phyloP scores from a whole-genome alignment of 2,329 filamentous ascomycete species.

The Claviceps maximensis region DNA sequence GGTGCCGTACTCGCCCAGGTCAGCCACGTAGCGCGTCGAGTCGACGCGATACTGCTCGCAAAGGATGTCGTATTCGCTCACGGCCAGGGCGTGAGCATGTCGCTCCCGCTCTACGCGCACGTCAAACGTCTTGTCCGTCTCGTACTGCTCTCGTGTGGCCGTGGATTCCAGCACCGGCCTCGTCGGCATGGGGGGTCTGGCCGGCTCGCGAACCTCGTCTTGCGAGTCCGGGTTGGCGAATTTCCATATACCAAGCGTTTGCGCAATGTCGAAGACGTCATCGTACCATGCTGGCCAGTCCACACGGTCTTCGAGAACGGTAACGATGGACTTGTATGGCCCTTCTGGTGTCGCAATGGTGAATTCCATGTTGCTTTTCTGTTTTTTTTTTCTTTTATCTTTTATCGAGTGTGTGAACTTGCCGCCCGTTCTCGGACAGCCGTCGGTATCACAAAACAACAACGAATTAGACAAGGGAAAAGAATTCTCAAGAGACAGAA shows the following conservation, averaged over 20 bases:
- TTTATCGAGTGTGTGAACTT: not conserved
- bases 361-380: constrained; percentile 1
- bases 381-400: no score
- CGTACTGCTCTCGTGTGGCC: not conserved
- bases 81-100: constrained; percentile 2
- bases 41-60: constrained; percentile 7
- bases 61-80: constrained; percentile 5
- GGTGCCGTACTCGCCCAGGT: constrained; percentile 1
- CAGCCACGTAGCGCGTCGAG: constrained; percentile 3
- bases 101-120: constrained; percentile 4
- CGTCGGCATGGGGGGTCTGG: constrained; percentile 1
- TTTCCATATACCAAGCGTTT: constrained; percentile 4
- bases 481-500: no score
- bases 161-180: not conserved
- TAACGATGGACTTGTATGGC: constrained; percentile 2
- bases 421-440: not conserved
- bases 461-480: no score
- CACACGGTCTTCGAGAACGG: constrained; percentile 2
- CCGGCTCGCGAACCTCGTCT: not conserved
- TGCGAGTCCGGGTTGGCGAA: constrained; percentile 7
- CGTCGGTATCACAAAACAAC: not conserved
- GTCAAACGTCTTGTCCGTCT: constrained; percentile 4
- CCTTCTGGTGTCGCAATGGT: not conserved
- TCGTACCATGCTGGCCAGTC: constrained; percentile 8
- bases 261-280: constrained; percentile 4